These are phyloP conservation scores for Aphanoascus verrucosus DNA, from an alignment of 2,329 filamentous ascomycete species.

Conservation along the genomic window DNA sequence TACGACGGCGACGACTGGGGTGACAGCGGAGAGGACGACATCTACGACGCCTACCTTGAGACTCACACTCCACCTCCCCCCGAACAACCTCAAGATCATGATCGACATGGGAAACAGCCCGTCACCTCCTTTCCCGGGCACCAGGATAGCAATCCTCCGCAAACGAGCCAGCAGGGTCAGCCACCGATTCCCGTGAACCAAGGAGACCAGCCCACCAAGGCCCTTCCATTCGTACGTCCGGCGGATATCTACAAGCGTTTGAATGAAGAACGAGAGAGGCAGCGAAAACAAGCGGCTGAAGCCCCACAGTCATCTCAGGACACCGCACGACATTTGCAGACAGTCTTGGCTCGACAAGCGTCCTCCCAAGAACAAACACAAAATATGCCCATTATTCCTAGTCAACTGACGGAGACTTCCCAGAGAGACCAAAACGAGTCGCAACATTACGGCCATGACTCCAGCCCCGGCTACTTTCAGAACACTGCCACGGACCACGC, in stretches of 20 bases:
- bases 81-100: not conserved
- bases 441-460: not conserved
- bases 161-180: slow-evolving; percentile 13
- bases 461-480: not conserved
- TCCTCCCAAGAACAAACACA: not conserved
- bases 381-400: not conserved
- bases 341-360: not conserved
- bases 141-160: slow-evolving; percentile 2
- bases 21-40: slow-evolving; percentile 51
- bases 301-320: not conserved
- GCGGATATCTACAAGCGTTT: slow-evolving; percentile 67
- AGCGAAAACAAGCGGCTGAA: slow-evolving; percentile 8
- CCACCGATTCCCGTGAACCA: slow-evolving; percentile 18
- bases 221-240: slow-evolving; percentile 57
- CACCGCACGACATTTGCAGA: not conserved
- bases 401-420: not conserved
- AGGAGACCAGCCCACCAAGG: slow-evolving; percentile 32
- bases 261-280: slow-evolving; percentile 51
- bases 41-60: slow-evolving; percentile 44
- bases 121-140: not conserved
- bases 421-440: not conserved
- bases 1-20: slow-evolving; percentile 96
- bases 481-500: not conserved
- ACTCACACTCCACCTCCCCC: not conserved
- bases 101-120: not conserved